Evolutionary conservation across 441 rosid genomes (phyloP).

Genomic region (Hura crepitans): DNA sequence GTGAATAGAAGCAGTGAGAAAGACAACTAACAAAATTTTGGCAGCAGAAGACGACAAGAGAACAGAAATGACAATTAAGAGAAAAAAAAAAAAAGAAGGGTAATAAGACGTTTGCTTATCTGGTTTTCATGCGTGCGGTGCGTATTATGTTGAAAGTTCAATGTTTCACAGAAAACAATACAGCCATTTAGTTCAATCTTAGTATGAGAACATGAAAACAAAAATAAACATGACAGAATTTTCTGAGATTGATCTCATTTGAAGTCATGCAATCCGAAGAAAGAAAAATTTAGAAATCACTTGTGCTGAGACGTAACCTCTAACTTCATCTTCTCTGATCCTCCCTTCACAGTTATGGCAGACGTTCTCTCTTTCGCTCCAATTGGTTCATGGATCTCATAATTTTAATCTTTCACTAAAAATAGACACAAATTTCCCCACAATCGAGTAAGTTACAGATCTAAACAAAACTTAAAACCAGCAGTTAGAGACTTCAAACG

Average conservation of each 20-base stretch:
- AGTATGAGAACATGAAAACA: background rate
- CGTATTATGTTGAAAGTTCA: background rate
- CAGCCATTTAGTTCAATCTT: background rate
- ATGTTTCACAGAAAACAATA: background rate
- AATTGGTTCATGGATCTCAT: background rate
- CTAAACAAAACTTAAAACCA: conserved; percentile 18
- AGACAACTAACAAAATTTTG: background rate
- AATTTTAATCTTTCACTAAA: conserved; percentile 3
- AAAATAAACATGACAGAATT: background rate
- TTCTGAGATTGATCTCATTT: background rate
- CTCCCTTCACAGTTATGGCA: background rate
- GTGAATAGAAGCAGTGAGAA: conserved; percentile 1
- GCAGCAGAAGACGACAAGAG: background rate
- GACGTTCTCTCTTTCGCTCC: background rate
- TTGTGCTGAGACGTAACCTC: background rate
- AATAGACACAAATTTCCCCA: background rate
- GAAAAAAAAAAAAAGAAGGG: too few species aligned
- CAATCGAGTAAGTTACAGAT: conserved; percentile 22
- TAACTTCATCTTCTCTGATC: background rate
- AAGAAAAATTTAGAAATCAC: background rate
- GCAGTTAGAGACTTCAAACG: background rate
- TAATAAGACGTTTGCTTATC: background rate
- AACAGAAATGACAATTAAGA: background rate
- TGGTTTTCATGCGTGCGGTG: background rate
- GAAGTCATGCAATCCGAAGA: background rate